phyloP scores from a whole-genome alignment of 2,329 filamentous ascomycete genomes.

The Myriosclerotinia curreyana region DNA sequence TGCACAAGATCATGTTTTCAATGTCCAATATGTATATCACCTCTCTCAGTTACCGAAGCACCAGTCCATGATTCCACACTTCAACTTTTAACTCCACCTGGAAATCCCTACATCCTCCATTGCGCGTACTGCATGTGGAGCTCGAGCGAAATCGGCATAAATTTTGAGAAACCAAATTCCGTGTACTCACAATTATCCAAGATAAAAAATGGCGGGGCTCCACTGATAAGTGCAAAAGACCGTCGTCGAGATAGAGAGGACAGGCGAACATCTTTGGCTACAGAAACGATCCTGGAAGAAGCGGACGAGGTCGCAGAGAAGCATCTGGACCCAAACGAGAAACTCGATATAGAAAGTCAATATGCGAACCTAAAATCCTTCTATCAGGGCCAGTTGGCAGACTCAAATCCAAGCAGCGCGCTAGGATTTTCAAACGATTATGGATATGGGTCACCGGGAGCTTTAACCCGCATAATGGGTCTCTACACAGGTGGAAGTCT shows the following conservation, averaged over 20 bases:
- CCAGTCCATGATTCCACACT: too few species aligned
- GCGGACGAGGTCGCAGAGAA: constrained; percentile 40
- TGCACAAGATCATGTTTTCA: constrained; percentile 95
- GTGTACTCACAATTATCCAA: constrained; percentile 77
- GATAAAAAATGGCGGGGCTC: constrained; percentile 59
- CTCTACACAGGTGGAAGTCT: constrained; percentile 70
- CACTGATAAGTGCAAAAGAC: constrained; percentile 49
- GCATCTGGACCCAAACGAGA: constrained; percentile 37
- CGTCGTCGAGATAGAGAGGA: constrained; percentile 35
- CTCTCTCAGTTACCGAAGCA: constrained; percentile 62
- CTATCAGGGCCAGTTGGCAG: constrained; percentile 74
- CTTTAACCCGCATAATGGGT: constrained; percentile 85
- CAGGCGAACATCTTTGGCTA: constrained; percentile 28
- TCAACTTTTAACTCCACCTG: too few species aligned
- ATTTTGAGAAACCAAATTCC: constrained; percentile 84
- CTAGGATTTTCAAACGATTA: constrained; percentile 56
- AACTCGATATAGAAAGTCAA: constrained; percentile 62
- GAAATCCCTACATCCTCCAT: constrained; percentile 68
- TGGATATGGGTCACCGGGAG: constrained; percentile 70
- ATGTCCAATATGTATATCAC: constrained; percentile 83
- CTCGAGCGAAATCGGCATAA: constrained; percentile 82
- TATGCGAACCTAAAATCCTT: constrained; percentile 75
- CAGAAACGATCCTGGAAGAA: constrained; percentile 33
- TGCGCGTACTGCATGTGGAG: constrained; percentile 95
- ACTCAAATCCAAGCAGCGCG: constrained; percentile 52